Evolutionary conservation across 805 yeast species (phyloP).

Genomic region (Saturnispora zaruensis): DNA sequence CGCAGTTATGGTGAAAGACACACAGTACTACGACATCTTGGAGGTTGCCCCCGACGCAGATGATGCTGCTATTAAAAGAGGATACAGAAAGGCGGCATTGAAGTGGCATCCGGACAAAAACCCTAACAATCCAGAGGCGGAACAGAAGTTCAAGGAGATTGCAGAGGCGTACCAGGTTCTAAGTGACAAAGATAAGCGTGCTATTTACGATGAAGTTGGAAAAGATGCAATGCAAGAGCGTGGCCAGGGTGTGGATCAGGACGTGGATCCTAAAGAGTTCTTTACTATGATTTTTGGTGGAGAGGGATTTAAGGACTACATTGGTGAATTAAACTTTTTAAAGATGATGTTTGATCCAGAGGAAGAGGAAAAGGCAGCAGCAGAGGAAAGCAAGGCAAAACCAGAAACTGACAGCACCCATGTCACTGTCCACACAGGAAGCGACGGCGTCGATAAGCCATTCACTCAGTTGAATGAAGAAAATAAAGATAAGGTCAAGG

Average conservation of each 20-base stretch:
- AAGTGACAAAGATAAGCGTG: constrained; percentile 53
- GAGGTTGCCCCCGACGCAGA: constrained; percentile 52
- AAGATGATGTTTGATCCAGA: constrained; percentile 50
- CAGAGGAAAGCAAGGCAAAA: neutral
- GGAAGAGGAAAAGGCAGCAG: constrained; percentile 35
- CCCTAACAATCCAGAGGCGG: constrained; percentile 68
- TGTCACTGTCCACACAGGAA: constrained; percentile 11
- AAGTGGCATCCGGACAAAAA: constrained; percentile 78
- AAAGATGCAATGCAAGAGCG: constrained; percentile 41
- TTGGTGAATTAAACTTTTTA: constrained; percentile 79
- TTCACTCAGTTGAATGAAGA: constrained; percentile 12
- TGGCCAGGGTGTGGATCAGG: constrained; percentile 47
- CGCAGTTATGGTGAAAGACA: constrained; percentile 69
- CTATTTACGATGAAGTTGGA: constrained; percentile 67
- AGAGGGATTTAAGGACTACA: constrained; percentile 75
- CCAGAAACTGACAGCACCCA: constrained; percentile 3
- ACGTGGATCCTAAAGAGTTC: constrained; percentile 67
- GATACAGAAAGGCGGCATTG: constrained; percentile 69
- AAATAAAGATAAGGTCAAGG: constrained; percentile 9
- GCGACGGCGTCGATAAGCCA: constrained; percentile 1
- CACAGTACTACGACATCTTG: constrained; percentile 60
- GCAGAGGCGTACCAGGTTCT: constrained; percentile 73
- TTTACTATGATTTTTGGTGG: constrained; percentile 78
- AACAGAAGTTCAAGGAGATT: constrained; percentile 55
- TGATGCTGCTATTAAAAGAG: constrained; percentile 64